phyloP scores from a whole-genome alignment of 2,329 filamentous ascomycete species.

The Pseudogymnoascus sp. region DNA sequence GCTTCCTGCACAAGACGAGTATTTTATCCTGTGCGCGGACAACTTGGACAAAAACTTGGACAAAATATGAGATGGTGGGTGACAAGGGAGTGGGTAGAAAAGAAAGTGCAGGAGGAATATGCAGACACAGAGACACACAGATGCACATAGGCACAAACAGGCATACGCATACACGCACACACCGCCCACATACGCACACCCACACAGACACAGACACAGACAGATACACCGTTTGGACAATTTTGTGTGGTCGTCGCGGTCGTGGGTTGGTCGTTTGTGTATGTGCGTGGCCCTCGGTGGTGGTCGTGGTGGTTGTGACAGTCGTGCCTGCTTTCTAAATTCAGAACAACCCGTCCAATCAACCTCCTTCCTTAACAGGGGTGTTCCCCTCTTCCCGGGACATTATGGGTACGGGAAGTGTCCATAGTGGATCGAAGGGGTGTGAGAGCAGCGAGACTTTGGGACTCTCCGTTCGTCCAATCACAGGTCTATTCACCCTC shows the following conservation, averaged over 20 bases:
- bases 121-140: background rate
- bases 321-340: conserved; percentile 5
- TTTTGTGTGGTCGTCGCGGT: background rate
- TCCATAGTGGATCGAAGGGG: conserved; percentile 5
- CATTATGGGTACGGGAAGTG: conserved; percentile 7
- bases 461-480: background rate
- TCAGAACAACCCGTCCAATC: conserved; percentile 6
- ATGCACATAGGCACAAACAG: too few relatives aligned
- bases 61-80: background rate
- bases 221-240: background rate
- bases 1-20: background rate
- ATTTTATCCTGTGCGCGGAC: background rate
- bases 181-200: background rate
- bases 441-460: background rate
- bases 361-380: background rate
- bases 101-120: background rate
- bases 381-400: conserved; percentile 7
- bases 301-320: background rate
- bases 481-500: background rate
- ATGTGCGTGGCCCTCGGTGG: background rate
- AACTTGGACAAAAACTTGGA: background rate
- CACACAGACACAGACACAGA: background rate
- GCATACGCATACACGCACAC: background rate
- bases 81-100: background rate
- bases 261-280: background rate